A percentile compares a stretch with the other conserved stretches of the same genome.
These are phyloP conservation scores for Gentiana straminea DNA, from an alignment of 257 asterid species.

Conservation along the genomic window DNA sequence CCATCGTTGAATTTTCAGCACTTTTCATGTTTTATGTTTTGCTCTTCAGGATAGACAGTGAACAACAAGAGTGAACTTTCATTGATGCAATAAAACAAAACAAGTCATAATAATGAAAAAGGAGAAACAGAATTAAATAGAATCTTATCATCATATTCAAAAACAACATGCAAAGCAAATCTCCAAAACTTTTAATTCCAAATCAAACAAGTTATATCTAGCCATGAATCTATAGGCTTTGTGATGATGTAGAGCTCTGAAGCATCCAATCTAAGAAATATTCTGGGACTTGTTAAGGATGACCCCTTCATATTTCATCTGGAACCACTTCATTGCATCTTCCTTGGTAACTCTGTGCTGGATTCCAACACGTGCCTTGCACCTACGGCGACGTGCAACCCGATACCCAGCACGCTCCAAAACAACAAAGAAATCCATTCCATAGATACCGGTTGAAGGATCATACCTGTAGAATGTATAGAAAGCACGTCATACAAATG, in stretches of 20 bases:
- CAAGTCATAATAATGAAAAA: too few relatives aligned
- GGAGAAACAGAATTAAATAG: too few relatives aligned
- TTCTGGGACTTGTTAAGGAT: slow-evolving; percentile 33
- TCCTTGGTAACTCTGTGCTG: slow-evolving; percentile 40
- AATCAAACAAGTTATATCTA: too few relatives aligned
- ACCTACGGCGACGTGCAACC: slow-evolving; percentile 37
- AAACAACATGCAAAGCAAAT: too few relatives aligned
- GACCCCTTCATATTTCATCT: slow-evolving; percentile 38
- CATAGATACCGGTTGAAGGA: slow-evolving; percentile 41
- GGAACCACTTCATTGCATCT: slow-evolving; percentile 39
- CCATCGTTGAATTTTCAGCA: not conserved
- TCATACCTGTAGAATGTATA: slow-evolving; percentile 20
- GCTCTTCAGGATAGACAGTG: too few relatives aligned
- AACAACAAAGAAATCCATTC: slow-evolving; percentile 38
- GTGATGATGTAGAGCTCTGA: too few relatives aligned
- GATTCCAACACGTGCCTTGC: slow-evolving; percentile 43
- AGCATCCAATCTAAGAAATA: slow-evolving; percentile 8
- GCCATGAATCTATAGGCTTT: too few relatives aligned
- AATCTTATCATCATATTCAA: too few relatives aligned
- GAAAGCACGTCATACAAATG: not conserved
- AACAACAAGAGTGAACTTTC: too few relatives aligned
- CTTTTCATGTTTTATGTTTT: not conserved
- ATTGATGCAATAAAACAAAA: too few relatives aligned
- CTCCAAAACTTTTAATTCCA: too few relatives aligned
- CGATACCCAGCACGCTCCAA: slow-evolving; percentile 37